Base-by-base conservation (phyloP, 2,329 filamentous ascomycete species). In the Beauveria brongniartii region DNA sequence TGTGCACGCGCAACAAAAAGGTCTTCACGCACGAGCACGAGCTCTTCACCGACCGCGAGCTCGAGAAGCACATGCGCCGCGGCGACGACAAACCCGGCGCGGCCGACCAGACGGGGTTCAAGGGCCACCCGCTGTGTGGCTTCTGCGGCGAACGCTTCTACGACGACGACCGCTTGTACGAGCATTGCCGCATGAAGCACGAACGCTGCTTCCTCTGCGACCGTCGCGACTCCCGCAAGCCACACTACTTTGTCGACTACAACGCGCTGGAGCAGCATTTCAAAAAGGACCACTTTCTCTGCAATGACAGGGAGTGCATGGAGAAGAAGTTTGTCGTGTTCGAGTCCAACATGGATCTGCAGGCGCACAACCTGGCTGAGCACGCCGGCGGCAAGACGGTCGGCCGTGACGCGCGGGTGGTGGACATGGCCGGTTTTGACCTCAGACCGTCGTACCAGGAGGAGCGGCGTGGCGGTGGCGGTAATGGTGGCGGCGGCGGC, bases 261-360 rank as follows among this genome's bases (percentile, higher is more conserved):
- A 83, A 92, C 65, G 84, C 89, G 0, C 79, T 99, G 3, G 92
- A 96, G 70, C 78, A 86, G 43, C 94, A 99, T 74, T 97, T 97
- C 71, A 82, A 84, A 64, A 87, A 87, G 66, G 92, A 94, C 61
- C 94, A 99, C 73, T 96, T 87, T 69, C 77, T 92, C 0, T 99
- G 94, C 70, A 74, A 84, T 7, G 92, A 99, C 68, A 81, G 83
- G 59, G 92, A 96, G 70, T 99, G 94, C 69, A 72, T 94, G 69
- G 94, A 97, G 67, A 96, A 96, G 82, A 97, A 97, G 72, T 97
- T 97, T 71, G 89, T 97, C 34, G 94, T 97, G 0, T 99, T 99
- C 67, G 91, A 91, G 60, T 92, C 92, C 0, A 91, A 97, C 69
- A 87, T 99, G 80, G 94, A 99, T 69, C 77, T 99, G 52, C 96